Evolutionary conservation across 768 basidiomycete species (phyloP).

Genomic region (Tricholoma bakamatsutake): DNA sequence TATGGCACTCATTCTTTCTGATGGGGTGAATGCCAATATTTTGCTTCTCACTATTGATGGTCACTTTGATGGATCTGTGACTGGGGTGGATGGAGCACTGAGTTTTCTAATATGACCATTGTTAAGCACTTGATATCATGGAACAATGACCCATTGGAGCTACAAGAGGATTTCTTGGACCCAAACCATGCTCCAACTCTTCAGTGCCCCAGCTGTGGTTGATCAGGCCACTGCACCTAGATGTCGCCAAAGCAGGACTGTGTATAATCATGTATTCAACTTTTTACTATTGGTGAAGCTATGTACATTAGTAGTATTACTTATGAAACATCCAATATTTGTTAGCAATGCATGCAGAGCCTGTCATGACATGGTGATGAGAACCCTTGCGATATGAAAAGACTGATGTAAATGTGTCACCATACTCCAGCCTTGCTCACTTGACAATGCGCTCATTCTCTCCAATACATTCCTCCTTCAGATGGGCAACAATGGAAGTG

Average conservation of each 20-base stretch:
- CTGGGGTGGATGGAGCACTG: constrained; percentile 41
- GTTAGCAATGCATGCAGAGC: neutral
- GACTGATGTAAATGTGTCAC: neutral
- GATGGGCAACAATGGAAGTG: too few relatives aligned
- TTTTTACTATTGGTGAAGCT: too few relatives aligned
- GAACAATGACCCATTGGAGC: constrained; percentile 28
- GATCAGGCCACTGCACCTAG: neutral
- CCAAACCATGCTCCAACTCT: constrained; percentile 11
- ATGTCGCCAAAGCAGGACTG: too few relatives aligned
- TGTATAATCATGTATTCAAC: too few relatives aligned
- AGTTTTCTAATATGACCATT: constrained; percentile 33
- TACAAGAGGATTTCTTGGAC: constrained; percentile 32
- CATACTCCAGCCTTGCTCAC: neutral
- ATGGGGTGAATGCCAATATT: too few relatives aligned
- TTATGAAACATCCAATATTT: neutral
- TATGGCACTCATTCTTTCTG: too few relatives aligned
- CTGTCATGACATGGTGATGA: neutral
- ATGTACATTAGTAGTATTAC: too few relatives aligned
- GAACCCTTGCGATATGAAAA: neutral
- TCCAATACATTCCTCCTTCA: too few relatives aligned
- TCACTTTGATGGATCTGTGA: constrained; percentile 29
- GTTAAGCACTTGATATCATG: constrained; percentile 37
- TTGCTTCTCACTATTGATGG: constrained; percentile 27
- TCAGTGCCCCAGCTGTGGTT: neutral
- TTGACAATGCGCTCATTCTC: too few relatives aligned